These are phyloP conservation scores for Rosa hybrid DNA, from an alignment of 331 rosid genomes.

Conservation along the genomic window DNA sequence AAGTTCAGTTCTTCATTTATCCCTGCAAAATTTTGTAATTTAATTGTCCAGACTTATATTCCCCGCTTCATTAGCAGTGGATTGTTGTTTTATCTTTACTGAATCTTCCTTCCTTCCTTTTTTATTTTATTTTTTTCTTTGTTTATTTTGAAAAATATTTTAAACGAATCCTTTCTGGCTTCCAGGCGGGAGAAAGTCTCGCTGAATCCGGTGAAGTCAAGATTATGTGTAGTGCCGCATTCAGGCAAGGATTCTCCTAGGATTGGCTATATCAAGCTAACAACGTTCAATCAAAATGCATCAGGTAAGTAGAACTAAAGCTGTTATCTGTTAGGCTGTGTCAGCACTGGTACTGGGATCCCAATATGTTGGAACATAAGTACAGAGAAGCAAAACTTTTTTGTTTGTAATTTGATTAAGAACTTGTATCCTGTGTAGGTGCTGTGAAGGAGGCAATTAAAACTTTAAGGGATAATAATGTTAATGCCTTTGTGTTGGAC, in stretches of 20 bases:
- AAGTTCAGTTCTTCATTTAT: slow-evolving; percentile 31
- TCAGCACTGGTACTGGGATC: background rate
- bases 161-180: slow-evolving; percentile 21
- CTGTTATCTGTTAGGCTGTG: slow-evolving; percentile 4
- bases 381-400: background rate
- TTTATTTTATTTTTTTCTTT: background rate
- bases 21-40: slow-evolving; percentile 1
- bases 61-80: background rate
- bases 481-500: slow-evolving; percentile 93
- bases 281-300: slow-evolving; percentile 87
- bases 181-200: slow-evolving; percentile 90
- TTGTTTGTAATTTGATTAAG: background rate
- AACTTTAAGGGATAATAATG: slow-evolving; percentile 64
- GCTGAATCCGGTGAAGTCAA: slow-evolving; percentile 88
- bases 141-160: slow-evolving; percentile 7
- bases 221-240: slow-evolving; percentile 70
- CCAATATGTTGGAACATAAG: background rate
- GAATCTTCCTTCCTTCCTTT: too few species aligned
- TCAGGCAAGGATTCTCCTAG: slow-evolving; percentile 64
- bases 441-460: slow-evolving; percentile 94
- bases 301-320: slow-evolving; percentile 54
- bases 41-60: slow-evolving; percentile 7
- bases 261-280: slow-evolving; percentile 85
- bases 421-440: slow-evolving; percentile 50
- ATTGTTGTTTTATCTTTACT: background rate